phyloP scores from a whole-genome alignment of 371 early-diverging fungal genomes.

The Mucor mucedo region DNA sequence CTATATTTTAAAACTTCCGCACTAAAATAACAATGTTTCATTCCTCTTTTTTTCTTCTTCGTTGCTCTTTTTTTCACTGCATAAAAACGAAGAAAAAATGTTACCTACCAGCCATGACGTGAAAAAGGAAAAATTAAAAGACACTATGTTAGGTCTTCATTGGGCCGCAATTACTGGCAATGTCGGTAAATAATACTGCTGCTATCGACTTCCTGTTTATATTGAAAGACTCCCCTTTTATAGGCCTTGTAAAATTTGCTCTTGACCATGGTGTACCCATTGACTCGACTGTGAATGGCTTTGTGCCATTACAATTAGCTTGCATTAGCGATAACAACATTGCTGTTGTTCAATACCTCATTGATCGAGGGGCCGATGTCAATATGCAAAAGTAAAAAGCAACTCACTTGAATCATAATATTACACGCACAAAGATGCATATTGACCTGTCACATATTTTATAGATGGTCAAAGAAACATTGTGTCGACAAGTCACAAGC shows the following conservation, averaged over 20 bases:
- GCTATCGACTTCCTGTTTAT: neutral
- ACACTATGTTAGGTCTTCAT: constrained; percentile 58
- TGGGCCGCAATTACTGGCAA: constrained; percentile 71
- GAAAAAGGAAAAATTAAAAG: constrained; percentile 43
- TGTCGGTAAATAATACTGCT: constrained; percentile 48
- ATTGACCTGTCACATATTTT: neutral
- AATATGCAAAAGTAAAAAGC: constrained; percentile 54
- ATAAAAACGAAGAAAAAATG: neutral
- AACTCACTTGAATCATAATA: neutral
- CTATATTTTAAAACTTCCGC: constrained; percentile 2
- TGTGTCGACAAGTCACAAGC: constrained; percentile 34
- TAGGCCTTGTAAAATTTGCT: constrained; percentile 64
- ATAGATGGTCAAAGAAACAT: constrained; percentile 36
- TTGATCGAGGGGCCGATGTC: constrained; percentile 70
- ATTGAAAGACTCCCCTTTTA: neutral
- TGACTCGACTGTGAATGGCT: constrained; percentile 65
- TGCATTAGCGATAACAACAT: constrained; percentile 60
- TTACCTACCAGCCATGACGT: constrained; percentile 9
- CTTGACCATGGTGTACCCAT: constrained; percentile 65
- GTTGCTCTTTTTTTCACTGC: neutral
- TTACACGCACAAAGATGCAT: no score
- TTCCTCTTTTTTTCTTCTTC: constrained; percentile 3
- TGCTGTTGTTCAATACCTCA: constrained; percentile 62
- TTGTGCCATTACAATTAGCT: constrained; percentile 66
- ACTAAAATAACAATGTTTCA: neutral